phyloP scores from a whole-genome alignment of 345 rosid species.

The Clarkia xantiana region DNA sequence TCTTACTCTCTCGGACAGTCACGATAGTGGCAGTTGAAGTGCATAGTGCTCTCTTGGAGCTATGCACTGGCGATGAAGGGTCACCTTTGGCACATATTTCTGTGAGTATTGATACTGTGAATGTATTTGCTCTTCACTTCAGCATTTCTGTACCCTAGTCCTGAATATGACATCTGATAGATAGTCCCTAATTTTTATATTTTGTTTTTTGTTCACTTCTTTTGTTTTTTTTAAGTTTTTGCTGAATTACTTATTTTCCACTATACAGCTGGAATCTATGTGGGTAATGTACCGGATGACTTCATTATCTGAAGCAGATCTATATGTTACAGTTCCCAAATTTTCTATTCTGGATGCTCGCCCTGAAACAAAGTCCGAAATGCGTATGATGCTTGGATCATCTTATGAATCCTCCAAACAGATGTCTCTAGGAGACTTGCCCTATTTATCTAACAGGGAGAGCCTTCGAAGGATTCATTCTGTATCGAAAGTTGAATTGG shows the following conservation, averaged over 20 bases:
- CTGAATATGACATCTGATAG: too few species aligned
- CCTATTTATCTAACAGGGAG: conserved; percentile 32
- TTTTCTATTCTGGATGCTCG: conserved; percentile 83
- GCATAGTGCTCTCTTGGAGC: conserved; percentile 74
- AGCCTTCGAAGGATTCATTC: conserved; percentile 36
- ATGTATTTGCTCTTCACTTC: conserved; percentile 1
- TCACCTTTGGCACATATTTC: conserved; percentile 82
- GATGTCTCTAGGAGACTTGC: conserved; percentile 42
- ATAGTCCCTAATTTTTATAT: background rate
- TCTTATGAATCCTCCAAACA: conserved; percentile 75
- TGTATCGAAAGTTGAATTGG: conserved; percentile 36
- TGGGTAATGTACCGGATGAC: conserved; percentile 93
- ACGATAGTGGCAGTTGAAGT: conserved; percentile 80
- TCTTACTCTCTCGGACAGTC: conserved; percentile 67
- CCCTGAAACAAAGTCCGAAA: conserved; percentile 79
- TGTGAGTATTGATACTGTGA: conserved; percentile 29
- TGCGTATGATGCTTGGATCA: conserved; percentile 99
- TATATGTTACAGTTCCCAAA: conserved; percentile 76
- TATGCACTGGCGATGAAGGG: conserved; percentile 71
- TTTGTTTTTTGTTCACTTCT: background rate
- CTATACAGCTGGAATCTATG: conserved; percentile 77
- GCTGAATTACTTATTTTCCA: conserved; percentile 4
- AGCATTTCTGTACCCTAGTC: too few species aligned
- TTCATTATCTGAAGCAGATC: conserved; percentile 82
- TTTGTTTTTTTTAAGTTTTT: background rate